Evolutionary conservation across 495 filamentous ascomycete genomes (phyloP), one percentile per base, ranked within the genome.

Genomic region (Penicillium canescens): DNA sequence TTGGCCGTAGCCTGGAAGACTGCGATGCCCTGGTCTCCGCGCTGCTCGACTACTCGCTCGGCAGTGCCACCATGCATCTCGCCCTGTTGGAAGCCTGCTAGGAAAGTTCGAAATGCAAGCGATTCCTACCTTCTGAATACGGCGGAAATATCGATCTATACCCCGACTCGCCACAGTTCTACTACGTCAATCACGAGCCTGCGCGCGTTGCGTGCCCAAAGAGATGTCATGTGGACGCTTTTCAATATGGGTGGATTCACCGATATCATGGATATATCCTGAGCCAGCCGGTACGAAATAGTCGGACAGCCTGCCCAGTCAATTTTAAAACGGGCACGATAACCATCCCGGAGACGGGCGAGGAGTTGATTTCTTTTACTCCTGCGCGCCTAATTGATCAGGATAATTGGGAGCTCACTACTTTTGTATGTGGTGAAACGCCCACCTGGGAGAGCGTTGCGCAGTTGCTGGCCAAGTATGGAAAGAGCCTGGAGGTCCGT

Each of bases 1-100:
- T 43, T 58, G 5, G 28, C 16, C 26, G 3, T 20, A 6, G 5
- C 18, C 28, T 58, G 12, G n/a, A 37, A 3, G 55, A 58, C 42
- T 58, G 55, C 43, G 49, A 54, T 12, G 55, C 31, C 6, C 21
- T 58, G 16, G 41, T 58, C 31, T 58, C 55, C 7, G 53, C 55
- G n/a, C 38, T 58, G 12, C 23, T 44, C 14, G 47, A 24, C 26
- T 14, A 46, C 12, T 42, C 18, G 11, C 8, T 20, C 5, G 44
- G 47, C 13, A 40, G 48, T 21, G 35, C 42, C 21, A 28, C 11
- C 37, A 20, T 44, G 31, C 55, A 58, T 14, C 44, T 58, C 12
- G 50, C 42, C 13, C 13, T 58, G 1, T 44, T 58, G 8, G 50
- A 54, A 37, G 55, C 55, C 40, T 58, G 55, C 18, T 8, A 28